Base-by-base conservation (phyloP, 23 red algal genomes). In the Gracilaria vermiculophylla region DNA sequence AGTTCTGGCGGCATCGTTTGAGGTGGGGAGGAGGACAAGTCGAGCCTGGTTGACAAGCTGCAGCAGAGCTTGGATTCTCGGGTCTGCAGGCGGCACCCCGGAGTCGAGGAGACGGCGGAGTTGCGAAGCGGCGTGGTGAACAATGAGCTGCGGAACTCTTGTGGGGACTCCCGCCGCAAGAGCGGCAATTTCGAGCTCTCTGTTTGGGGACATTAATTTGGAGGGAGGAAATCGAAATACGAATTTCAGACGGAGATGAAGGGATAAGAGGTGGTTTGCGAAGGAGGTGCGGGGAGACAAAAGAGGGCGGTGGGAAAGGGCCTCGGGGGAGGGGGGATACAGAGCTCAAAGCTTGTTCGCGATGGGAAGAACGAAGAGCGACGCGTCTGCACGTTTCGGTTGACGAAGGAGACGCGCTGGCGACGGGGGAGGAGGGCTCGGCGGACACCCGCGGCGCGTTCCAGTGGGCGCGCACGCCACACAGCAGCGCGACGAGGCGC, bases 21-120 rank as follows among this genome's bases (percentile, higher is more conserved):
- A 88, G 27, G 47, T 78, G 47, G 84, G 84, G 0, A 88, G 72
- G 45, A 88, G 66, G 53, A 77, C 5, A 32, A 88, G 72, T 21
- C 84, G 84, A 47, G 84, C 84, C 1, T 65, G 42, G 69, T 88
- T 88, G 69, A 78, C 84, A 19, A 88, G 84, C 39, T 88, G 84
- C 23, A 88, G 39, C 33, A 88, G 40, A 21, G 84, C 49, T 34
- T 57, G 84, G 39, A 65, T 57, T 57, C 84, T 55, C 14, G 84
- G 53, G 70, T 88, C 84, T 77, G 66, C 32, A 0, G 84, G 53
- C 51, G 66, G 37, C 12, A 88, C 84, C 20, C 70, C 84, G 21
- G 48, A 37, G 58, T 88, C 84, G 56, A 88, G 84, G 5, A 88
- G 69, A 25, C 69, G 84, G 7, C 84, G 84, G 3, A 88, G 57